These are phyloP conservation scores for Spizellomyces punctatus DNA, from an alignment of 192 early-diverging fungal genomes.

Conservation along the genomic window DNA sequence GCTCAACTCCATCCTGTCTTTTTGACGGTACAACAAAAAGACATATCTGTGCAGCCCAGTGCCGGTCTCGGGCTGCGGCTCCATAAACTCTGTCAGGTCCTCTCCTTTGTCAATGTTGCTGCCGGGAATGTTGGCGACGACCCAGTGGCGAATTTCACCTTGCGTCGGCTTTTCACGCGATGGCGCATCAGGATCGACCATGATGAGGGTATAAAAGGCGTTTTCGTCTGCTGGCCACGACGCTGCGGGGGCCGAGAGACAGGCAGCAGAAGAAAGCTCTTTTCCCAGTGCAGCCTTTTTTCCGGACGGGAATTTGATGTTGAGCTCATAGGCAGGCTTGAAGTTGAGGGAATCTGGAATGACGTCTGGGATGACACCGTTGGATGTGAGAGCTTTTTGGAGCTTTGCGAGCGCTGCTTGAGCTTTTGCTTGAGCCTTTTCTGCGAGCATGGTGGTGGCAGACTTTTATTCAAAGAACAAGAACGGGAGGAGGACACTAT, in stretches of 20 bases:
- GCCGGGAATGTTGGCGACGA: constrained; percentile 27
- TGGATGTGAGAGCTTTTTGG: constrained; percentile 16
- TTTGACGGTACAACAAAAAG: constrained; percentile 61
- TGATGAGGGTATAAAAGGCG: constrained; percentile 22
- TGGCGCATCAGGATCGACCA: constrained; percentile 30
- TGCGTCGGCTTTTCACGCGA: constrained; percentile 18
- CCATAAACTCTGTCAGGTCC: constrained; percentile 19
- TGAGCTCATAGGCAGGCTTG: constrained; percentile 25
- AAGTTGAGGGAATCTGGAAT: constrained; percentile 26
- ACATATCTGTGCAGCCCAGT: constrained; percentile 62
- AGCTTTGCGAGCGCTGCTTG: constrained; percentile 25
- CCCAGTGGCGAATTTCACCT: constrained; percentile 29
- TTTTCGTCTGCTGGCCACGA: constrained; percentile 26
- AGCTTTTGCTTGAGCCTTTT: constrained; percentile 14
- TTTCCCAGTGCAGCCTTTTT: constrained; percentile 24
- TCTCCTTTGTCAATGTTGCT: constrained; percentile 20
- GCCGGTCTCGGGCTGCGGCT: constrained; percentile 52
- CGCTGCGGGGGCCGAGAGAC: constrained; percentile 25
- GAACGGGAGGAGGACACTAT: too few relatives aligned
- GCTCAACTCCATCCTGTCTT: constrained; percentile 1
- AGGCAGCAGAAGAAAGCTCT: constrained; percentile 21
- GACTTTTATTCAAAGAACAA: constrained; percentile 5
- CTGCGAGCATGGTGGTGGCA: constrained; percentile 7
- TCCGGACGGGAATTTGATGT: constrained; percentile 26
- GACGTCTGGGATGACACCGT: constrained; percentile 28